Evolutionary conservation across 352 stramenopile genomes (phyloP), one percentile per base, ranked within the genome.

Genomic region (Phytophthora tentaculata): DNA sequence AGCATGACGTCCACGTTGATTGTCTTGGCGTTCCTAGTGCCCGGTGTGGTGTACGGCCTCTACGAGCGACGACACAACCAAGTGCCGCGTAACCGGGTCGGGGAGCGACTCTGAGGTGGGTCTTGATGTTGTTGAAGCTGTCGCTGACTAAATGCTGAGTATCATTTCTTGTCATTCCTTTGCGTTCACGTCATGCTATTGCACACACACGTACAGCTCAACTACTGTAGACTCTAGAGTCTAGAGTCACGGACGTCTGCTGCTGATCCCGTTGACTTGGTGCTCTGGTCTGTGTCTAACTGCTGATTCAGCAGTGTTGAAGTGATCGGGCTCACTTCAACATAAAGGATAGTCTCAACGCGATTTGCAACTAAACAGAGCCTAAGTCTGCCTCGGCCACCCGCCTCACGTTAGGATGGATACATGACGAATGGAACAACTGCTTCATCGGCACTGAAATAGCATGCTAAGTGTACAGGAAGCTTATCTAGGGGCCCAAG

Each of bases 21-120:
- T 26, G 65, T 85, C 47, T 48, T 80, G 20, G 67, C 54, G 1
- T 84, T 85, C 59, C 50, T 88, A 6, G 14, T 77, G 13, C 74
- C 73, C 1, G 77, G 79, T 0, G 10, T 85, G 0, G 37, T 53
- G 13, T 82, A 79, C 56, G 77, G 77, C 7, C 44, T 69, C 17
- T 73, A 81, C 51, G 66, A 81, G 43, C 52, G 61, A 26, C 47
- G 69, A 26, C 56, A 67, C 23, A 66, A 53, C 26, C 43, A 63
- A 22, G 45, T 41, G 14, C 58, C 24, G 58, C 65, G 43, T 23
- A 70, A 70, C 56, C 48, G 37, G 22, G 22, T 61, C 24, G 56
- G 14, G 6, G 54, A 64, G 23, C 62, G 61, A 43, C 53, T 68
- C 43, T 68, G 44, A 63, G 35, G 14, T 10, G n/a, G 12, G 7